Percentiles rank a stretch among this genome's conserved stretches.
Conservation (phyloP, 441 rosid genomes). For the Euphorbia celastroides region DNA sequence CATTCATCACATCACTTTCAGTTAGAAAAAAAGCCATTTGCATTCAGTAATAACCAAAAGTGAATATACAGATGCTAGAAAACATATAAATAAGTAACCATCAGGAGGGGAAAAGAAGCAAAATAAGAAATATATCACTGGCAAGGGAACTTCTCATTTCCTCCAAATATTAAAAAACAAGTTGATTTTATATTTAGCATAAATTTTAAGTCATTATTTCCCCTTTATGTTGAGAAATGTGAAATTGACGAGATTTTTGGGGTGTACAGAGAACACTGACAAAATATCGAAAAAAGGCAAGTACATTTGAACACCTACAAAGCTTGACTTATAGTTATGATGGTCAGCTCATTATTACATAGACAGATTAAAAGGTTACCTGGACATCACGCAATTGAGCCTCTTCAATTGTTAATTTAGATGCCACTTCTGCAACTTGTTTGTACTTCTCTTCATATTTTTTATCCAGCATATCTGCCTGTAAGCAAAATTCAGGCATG, state of each 20-base stretch:
- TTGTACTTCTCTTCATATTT: constrained; percentile 96
- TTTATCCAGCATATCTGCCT: constrained; percentile 86
- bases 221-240: neutral
- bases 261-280: neutral
- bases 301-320: neutral
- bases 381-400: constrained; percentile 91
- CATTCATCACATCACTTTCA: no score
- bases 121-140: neutral
- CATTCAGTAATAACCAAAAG: no score
- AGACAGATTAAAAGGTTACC: constrained; percentile 34
- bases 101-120: neutral
- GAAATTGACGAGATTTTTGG: neutral
- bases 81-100: neutral
- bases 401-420: constrained; percentile 90
- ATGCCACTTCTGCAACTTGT: constrained; percentile 95
- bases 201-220: neutral
- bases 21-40: no score
- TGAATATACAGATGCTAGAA: no score
- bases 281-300: neutral
- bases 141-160: neutral
- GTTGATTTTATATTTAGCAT: neutral
- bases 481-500: constrained; percentile 24
- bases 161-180: neutral
- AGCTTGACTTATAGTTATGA: constrained; percentile 14
- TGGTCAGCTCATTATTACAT: constrained; percentile 1